These are phyloP conservation scores for Aspergillus chevalieri DNA, from an alignment of 2,329 filamentous ascomycete genomes.

Conservation along the genomic window DNA sequence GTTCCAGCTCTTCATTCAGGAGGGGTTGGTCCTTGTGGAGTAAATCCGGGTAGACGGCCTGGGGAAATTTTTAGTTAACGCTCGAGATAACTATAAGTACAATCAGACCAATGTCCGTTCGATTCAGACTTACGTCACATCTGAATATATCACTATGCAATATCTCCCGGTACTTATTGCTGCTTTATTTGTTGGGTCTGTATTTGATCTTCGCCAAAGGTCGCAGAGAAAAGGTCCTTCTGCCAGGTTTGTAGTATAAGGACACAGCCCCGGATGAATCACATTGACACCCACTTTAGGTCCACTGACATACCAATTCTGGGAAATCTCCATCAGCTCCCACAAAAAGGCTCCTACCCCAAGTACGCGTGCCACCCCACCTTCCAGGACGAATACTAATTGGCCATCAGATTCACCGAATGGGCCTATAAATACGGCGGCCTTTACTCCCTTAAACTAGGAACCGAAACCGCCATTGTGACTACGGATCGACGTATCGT, in stretches of 20 bases:
- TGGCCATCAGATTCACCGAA: conserved; percentile 37
- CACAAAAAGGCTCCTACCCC: conserved; percentile 24
- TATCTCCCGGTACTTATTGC: background rate
- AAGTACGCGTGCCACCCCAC: conserved; percentile 9
- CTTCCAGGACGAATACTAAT: background rate
- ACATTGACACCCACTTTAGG: background rate
- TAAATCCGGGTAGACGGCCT: too few species aligned
- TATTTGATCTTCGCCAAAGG: background rate
- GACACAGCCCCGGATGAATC: background rate
- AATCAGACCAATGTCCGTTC: too few species aligned
- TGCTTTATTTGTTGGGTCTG: background rate
- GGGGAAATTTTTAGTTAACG: too few species aligned
- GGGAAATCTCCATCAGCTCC: conserved; percentile 38
- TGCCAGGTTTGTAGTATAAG: background rate
- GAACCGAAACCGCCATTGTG: conserved; percentile 37
- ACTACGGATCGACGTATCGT: conserved; percentile 36
- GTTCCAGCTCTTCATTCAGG: too few species aligned
- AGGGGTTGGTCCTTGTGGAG: too few species aligned
- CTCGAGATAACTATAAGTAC: too few species aligned
- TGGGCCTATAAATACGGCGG: conserved; percentile 41
- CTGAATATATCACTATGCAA: background rate
- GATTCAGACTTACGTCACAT: too few species aligned
- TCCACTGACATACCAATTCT: background rate
- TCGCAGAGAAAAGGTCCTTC: background rate
- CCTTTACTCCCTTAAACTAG: conserved; percentile 41